Conservation (phyloP, 139 green algal genomes). For the Chlamydomonas schloesseri region DNA sequence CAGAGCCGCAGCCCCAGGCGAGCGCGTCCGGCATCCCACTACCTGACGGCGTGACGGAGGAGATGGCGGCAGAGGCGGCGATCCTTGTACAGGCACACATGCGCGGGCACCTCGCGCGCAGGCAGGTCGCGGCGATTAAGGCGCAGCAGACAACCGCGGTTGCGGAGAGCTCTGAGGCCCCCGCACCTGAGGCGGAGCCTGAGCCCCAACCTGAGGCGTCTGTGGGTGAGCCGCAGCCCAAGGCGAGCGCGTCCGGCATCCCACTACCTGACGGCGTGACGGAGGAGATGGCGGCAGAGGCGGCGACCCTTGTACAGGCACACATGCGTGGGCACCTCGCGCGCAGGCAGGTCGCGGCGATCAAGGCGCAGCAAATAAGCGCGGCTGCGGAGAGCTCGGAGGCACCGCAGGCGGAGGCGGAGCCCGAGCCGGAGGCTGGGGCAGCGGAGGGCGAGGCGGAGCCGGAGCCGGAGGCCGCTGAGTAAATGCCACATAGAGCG, state of each 20-base stretch:
- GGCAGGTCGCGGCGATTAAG: neutral
- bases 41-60: neutral
- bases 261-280: neutral
- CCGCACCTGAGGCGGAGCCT: neutral
- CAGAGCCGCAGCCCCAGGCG: neutral
- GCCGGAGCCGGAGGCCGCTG: no score
- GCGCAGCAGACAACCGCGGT: no score
- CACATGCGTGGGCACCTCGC: slow-evolving; percentile 23
- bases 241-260: neutral
- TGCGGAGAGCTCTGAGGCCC: neutral
- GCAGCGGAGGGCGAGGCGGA: neutral
- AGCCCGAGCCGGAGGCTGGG: neutral
- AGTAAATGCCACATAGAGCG: no score
- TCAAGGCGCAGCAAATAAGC: neutral
- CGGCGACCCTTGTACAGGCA: neutral
- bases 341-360: slow-evolving; percentile 17
- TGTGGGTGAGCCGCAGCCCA: neutral
- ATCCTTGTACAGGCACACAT: neutral
- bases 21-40: neutral
- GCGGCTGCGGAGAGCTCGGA: neutral
- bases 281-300: neutral
- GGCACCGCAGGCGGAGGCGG: neutral
- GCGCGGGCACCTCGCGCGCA: neutral
- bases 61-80: slow-evolving; percentile 37
- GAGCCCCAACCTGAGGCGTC: neutral